Percentiles rank a stretch among this genome's conserved stretches.
phyloP scores from a whole-genome alignment of 768 basidiomycete species.

The Clitopilus hobsonii region DNA sequence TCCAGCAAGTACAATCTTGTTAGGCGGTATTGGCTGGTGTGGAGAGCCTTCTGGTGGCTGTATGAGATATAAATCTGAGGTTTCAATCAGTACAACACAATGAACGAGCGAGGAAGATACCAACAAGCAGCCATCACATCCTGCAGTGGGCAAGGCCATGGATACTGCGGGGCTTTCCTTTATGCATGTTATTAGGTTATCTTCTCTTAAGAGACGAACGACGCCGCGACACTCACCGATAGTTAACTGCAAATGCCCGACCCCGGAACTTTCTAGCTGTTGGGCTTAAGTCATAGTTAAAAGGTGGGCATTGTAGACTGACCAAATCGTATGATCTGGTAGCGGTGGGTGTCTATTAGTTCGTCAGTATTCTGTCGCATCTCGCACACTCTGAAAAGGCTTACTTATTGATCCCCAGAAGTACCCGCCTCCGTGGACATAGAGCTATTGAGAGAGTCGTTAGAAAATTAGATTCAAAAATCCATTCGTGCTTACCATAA shows the following conservation, averaged over 20 bases:
- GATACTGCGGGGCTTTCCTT: slow-evolving; percentile 81
- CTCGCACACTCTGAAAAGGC: slow-evolving; percentile 4
- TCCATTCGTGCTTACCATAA: slow-evolving; percentile 37
- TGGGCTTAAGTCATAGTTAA: slow-evolving; percentile 9
- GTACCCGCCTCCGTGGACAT: slow-evolving; percentile 66
- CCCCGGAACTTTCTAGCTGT: slow-evolving; percentile 68
- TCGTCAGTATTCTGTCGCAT: background rate
- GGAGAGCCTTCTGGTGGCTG: slow-evolving; percentile 57
- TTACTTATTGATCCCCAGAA: slow-evolving; percentile 64
- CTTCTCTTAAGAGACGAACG: background rate
- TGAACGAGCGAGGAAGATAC: slow-evolving; percentile 7
- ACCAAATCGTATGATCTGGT: slow-evolving; percentile 57
- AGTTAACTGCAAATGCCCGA: slow-evolving; percentile 60
- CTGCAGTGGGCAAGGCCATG: slow-evolving; percentile 74
- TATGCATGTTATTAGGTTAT: slow-evolving; percentile 5
- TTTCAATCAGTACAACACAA: background rate
- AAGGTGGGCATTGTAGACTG: background rate
- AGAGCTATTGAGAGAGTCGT: slow-evolving; percentile 37
- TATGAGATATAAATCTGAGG: slow-evolving; percentile 69
- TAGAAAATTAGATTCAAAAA: background rate
- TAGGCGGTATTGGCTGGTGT: slow-evolving; percentile 60
- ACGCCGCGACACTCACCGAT: slow-evolving; percentile 35
- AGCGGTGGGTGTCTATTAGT: slow-evolving; percentile 51
- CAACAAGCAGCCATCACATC: slow-evolving; percentile 73
- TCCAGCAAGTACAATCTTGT: slow-evolving; percentile 72